Evolutionary conservation across 2,329 filamentous ascomycete species (phyloP).

Genomic region (Aspergillus puulaauensis): DNA sequence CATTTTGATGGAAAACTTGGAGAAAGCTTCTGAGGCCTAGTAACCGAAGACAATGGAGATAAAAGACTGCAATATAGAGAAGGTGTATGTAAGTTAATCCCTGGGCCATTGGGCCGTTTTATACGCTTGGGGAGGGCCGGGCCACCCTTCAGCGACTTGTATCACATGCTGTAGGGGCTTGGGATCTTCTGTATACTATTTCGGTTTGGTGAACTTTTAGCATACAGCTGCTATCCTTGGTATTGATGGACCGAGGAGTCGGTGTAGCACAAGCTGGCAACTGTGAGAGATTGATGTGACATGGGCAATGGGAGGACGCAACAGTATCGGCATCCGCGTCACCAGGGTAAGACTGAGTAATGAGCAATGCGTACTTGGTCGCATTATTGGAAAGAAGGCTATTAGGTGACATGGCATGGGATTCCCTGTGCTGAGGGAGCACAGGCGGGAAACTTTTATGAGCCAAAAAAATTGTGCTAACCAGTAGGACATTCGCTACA

Average conservation of each 20-base stretch:
- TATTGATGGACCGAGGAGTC: background rate
- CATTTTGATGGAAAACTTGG: constrained; percentile 28
- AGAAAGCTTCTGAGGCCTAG: too few relatives aligned
- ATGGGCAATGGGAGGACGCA: background rate
- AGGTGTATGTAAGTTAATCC: background rate
- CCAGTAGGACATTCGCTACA: background rate
- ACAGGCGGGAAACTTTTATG: background rate
- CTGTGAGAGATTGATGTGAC: background rate
- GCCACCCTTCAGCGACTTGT: background rate
- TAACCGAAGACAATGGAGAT: background rate
- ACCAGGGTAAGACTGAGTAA: background rate
- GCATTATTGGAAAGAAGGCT: background rate
- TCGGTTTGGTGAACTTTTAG: background rate
- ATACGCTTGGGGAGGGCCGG: background rate
- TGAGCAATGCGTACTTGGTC: background rate
- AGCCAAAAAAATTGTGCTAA: background rate
- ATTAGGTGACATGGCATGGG: background rate
- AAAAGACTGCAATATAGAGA: background rate
- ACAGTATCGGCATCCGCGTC: background rate
- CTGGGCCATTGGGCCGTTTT: background rate
- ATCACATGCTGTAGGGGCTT: background rate
- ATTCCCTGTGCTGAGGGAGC: background rate
- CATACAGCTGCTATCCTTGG: background rate
- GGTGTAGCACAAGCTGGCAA: background rate
- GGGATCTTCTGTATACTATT: too few relatives aligned